Conservation (phyloP, 1,284 basidiomycete genomes). For the Boletellus dicymbophilus region DNA sequence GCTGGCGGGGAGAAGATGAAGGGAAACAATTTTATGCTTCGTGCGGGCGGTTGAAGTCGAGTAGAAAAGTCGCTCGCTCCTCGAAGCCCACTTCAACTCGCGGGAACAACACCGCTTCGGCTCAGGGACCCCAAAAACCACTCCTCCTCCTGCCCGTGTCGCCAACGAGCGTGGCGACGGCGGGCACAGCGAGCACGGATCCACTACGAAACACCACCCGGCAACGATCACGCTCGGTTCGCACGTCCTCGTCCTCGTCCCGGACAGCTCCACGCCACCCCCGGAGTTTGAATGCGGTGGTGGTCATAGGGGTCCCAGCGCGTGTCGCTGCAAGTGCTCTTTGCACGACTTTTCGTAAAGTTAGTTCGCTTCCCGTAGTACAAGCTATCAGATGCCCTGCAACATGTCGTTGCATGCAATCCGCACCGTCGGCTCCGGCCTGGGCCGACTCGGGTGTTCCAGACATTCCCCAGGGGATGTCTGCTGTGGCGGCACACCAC, state of each 20-base stretch:
- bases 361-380: too few species aligned
- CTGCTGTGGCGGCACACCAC: neutral
- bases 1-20: conserved; percentile 25
- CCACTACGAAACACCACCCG: neutral
- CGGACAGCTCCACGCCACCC: conserved; percentile 11
- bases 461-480: neutral
- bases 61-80: conserved; percentile 33
- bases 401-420: too few species aligned
- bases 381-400: too few species aligned
- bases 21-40: conserved; percentile 31
- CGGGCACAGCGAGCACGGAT: neutral
- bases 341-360: conserved; percentile 1
- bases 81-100: conserved; percentile 28
- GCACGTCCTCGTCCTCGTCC: conserved; percentile 1
- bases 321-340: conserved; percentile 5
- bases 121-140: conserved; percentile 19
- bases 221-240: neutral
- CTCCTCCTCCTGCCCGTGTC: neutral
- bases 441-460: conserved; percentile 5
- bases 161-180: neutral
- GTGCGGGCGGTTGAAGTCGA: conserved; percentile 29
- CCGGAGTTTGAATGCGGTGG: conserved; percentile 35
- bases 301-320: conserved; percentile 26
- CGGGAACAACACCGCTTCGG: conserved; percentile 32
- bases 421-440: conserved; percentile 11